Base-by-base conservation (phyloP, 768 basidiomycete species). In the Boletellus sp. region DNA sequence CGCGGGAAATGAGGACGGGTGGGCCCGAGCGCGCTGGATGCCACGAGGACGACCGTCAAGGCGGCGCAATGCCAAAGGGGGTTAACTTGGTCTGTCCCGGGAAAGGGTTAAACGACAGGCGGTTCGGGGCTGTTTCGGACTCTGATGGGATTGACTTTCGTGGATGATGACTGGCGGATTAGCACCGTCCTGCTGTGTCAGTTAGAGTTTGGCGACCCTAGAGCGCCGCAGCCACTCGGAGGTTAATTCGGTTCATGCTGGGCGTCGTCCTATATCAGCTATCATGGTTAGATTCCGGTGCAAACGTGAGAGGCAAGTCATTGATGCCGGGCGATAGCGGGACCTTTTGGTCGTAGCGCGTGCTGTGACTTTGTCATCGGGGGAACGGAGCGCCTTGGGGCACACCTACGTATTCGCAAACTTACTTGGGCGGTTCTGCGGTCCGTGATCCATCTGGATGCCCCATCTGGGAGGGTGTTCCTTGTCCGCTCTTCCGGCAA, bases 1-100 rank as follows among this genome's bases (percentile, higher is more conserved):
- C 37, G 37, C 44, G 44, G 39, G 20, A 47, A 49, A 48, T 24
- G n/a, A 24, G 33, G 38, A 33, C 38, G 51, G 51, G 23, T 42
- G 20, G 42, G 48, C 39, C 49, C 35, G 47, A 47, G 51, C 23
- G 23, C 12, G 28, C 23, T 31, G 35, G 19, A 33, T 10, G 42
- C 33, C 38, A 45, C 33, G 47, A 20, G 47, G 47, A 53, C 41
- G 22, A 17, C 31, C 24, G 43, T 45, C 41, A 17, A 48, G 11
- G 15, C 24, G 22, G 32, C 34, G 12, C 9, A 22, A 20, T 17
- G 37, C 48, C 28, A 50, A 37, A 31, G 31, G 39, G n/a, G 22
- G 40, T 33, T 50, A 46, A 42, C 52, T 42, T 46, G 49, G 44
- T 49, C 24, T 40, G 38, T 19, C 6, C 43, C 40, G 10, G 23